A percentile compares a stretch with the other conserved stretches of the same genome.
Evolutionary conservation across 2,329 filamentous ascomycete species (phyloP).

Genomic region (Endothia cerciana): DNA sequence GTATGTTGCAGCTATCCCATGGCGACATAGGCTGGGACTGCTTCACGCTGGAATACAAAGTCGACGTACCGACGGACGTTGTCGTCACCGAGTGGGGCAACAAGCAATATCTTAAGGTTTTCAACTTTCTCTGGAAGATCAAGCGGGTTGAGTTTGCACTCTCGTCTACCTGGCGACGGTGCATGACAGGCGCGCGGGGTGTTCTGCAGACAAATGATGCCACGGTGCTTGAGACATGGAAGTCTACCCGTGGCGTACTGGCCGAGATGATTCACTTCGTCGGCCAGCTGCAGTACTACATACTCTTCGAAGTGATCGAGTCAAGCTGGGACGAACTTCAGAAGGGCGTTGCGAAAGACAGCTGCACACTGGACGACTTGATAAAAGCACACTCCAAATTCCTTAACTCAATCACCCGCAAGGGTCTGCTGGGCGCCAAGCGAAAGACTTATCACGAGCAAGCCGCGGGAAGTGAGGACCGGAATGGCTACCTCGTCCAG

Average conservation of each 20-base stretch:
- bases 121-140: slow-evolving; percentile 98
- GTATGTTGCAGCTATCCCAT: slow-evolving; percentile 95
- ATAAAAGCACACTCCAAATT: slow-evolving; percentile 91
- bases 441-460: slow-evolving; percentile 46
- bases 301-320: slow-evolving; percentile 97
- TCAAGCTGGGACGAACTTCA: slow-evolving; percentile 92
- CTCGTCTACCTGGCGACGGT: slow-evolving; percentile 87
- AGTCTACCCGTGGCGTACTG: slow-evolving; percentile 81
- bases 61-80: slow-evolving; percentile 94
- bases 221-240: slow-evolving; percentile 80
- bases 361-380: slow-evolving; percentile 91
- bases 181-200: slow-evolving; percentile 93
- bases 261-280: slow-evolving; percentile 99
- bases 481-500: slow-evolving; percentile 82
- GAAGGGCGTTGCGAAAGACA: slow-evolving; percentile 77
- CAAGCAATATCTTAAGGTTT: slow-evolving; percentile 96
- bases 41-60: slow-evolving; percentile 98
- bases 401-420: slow-evolving; percentile 91
- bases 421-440: slow-evolving; percentile 84
- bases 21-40: slow-evolving; percentile 99
- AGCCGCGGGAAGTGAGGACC: slow-evolving; percentile 60
- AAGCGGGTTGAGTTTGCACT: slow-evolving; percentile 97
- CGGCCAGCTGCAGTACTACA: slow-evolving; percentile 96
- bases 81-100: slow-evolving; percentile 96
- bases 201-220: slow-evolving; percentile 76